phyloP scores from a whole-genome alignment of 139 green algal species.

The Ettlia oleoabundans region DNA sequence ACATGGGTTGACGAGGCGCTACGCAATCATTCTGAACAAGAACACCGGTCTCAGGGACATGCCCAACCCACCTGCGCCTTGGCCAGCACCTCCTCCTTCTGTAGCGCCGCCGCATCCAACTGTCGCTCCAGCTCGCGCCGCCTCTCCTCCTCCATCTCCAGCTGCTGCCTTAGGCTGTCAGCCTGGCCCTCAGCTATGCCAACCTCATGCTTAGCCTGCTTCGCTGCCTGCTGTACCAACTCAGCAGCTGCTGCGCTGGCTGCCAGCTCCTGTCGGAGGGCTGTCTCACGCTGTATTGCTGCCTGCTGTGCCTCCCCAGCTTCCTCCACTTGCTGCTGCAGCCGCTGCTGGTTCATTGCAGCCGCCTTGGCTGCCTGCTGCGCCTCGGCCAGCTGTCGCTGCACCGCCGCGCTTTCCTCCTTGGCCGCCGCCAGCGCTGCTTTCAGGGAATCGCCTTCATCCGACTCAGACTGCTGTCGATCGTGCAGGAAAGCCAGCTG shows the following conservation, averaged over 20 bases:
- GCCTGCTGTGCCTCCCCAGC: background rate
- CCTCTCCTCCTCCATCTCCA: slow-evolving; percentile 14
- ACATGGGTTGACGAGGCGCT: background rate
- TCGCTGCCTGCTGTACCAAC: background rate
- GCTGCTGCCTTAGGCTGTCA: slow-evolving; percentile 8
- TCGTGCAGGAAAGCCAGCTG: slow-evolving; percentile 33
- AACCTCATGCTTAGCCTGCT: slow-evolving; percentile 2
- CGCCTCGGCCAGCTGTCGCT: background rate
- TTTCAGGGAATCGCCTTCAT: background rate
- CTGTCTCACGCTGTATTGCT: background rate
- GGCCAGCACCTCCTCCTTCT: slow-evolving; percentile 8
- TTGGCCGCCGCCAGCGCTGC: background rate
- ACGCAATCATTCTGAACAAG: background rate
- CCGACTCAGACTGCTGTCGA: slow-evolving; percentile 5
- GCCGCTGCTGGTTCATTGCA: background rate
- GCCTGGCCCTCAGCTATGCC: background rate
- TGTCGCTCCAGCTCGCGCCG: background rate
- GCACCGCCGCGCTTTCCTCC: background rate
- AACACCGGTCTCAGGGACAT: background rate
- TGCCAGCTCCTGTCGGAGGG: background rate
- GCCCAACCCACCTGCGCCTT: background rate
- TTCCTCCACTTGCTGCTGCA: background rate
- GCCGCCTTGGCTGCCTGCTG: background rate
- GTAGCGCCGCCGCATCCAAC: background rate
- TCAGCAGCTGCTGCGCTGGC: background rate